Evolutionary conservation across 352 stramenopile species (phyloP).

Genomic region (Aphanomyces stellatus): DNA sequence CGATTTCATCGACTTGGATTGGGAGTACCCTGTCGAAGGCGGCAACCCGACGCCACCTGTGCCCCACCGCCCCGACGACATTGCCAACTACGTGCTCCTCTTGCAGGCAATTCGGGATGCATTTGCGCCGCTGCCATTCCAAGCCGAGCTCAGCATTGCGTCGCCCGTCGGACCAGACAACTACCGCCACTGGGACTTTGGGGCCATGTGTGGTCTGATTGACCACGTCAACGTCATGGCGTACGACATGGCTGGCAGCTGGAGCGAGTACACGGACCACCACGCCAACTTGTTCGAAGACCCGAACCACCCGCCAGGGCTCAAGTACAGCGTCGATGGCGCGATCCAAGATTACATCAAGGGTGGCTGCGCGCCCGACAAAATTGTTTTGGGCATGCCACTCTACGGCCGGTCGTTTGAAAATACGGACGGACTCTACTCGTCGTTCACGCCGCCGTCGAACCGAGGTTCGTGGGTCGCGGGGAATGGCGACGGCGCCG

Average conservation of each 20-base stretch:
- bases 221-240: constrained; percentile 9
- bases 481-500: not conserved
- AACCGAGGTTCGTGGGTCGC: not conserved
- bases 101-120: not conserved
- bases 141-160: constrained; percentile 7
- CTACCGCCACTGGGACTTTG: constrained; percentile 14
- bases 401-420: constrained; percentile 6
- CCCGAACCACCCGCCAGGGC: not conserved
- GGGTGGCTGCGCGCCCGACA: not conserved
- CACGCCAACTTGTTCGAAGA: constrained; percentile 10
- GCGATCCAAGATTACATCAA: constrained; percentile 12
- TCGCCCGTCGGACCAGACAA: not conserved
- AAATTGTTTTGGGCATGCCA: constrained; percentile 3
- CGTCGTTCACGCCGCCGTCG: not conserved
- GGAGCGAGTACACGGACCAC: constrained; percentile 7
- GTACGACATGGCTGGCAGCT: constrained; percentile 5
- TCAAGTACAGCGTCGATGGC: not conserved
- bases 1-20: constrained; percentile 9
- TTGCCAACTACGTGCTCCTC: not conserved
- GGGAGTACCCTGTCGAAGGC: constrained; percentile 10
- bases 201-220: not conserved
- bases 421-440: not conserved
- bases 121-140: not conserved
- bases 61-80: constrained; percentile 1
- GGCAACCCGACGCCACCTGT: not conserved